Percentiles rank a stretch among this genome's conserved stretches.
Conservation (phyloP, 1,284 basidiomycete species). For the Puccinia triticina region DNA sequence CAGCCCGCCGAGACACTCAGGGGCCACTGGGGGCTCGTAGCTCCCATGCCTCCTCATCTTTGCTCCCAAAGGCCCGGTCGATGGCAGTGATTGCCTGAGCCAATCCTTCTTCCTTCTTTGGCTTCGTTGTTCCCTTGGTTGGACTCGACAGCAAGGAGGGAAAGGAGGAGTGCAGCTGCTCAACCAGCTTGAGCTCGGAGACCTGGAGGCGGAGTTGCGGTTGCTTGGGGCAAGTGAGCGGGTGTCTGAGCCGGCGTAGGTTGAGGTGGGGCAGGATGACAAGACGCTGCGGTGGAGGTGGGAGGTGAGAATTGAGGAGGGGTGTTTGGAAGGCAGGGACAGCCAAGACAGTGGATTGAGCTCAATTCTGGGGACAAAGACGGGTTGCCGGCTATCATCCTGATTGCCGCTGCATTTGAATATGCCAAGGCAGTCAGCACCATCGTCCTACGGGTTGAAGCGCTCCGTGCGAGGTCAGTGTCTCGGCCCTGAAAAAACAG, state of each 20-base stretch:
- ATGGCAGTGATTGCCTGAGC: conserved; percentile 64
- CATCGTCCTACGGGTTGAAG: too few species aligned
- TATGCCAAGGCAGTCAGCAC: too few species aligned
- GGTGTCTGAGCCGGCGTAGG: not conserved
- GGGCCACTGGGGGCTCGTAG: conserved; percentile 76
- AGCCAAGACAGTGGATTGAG: too few species aligned
- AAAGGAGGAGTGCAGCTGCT: not conserved
- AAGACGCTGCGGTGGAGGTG: not conserved
- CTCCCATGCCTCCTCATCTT: conserved; percentile 68
- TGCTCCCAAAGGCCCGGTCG: conserved; percentile 71
- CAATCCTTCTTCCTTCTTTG: conserved; percentile 61
- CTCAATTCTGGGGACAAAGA: too few species aligned
- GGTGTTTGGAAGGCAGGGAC: conserved; percentile 66
- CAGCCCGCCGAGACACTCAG: conserved; percentile 80
- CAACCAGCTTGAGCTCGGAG: conserved; percentile 73
- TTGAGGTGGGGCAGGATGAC: conserved; percentile 16
- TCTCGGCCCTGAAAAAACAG: too few species aligned
- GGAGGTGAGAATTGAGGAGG: conserved; percentile 1
- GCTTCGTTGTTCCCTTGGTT: not conserved
- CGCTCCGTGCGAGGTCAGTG: too few species aligned
- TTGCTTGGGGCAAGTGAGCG: not conserved
- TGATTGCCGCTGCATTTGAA: too few species aligned
- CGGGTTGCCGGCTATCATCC: too few species aligned
- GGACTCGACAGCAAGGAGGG: not conserved
- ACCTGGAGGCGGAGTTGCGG: conserved; percentile 60